Evolutionary conservation across 139 green algal species (phyloP).

Genomic region (Tetraselmis chui): DNA sequence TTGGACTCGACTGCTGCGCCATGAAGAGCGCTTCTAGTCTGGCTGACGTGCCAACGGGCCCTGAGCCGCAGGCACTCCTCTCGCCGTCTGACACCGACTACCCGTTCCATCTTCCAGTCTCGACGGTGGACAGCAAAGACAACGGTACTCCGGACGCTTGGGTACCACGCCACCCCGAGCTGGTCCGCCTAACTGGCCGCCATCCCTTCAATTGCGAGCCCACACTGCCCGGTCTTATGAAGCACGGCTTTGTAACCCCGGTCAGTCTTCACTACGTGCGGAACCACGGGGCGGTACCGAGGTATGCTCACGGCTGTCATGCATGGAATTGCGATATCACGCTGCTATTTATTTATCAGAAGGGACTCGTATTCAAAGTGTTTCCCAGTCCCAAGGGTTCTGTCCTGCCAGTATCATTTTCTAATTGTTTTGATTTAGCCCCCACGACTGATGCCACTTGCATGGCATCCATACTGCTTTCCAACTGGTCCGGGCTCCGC

Average conservation of each 20-base stretch:
- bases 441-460: not conserved
- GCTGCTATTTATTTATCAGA: no score
- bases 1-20: no score
- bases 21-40: no score
- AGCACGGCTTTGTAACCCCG: constrained; percentile 76
- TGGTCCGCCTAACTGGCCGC: constrained; percentile 79
- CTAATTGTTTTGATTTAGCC: no score
- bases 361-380: no score
- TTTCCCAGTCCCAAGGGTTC: no score
- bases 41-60: not conserved
- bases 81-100: constrained; percentile 19
- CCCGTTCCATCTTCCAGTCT: constrained; percentile 17
- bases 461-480: not conserved
- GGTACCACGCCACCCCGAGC: constrained; percentile 71
- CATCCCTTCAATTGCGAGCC: constrained; percentile 97
- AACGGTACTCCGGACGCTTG: constrained; percentile 71
- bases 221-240: constrained; percentile 63
- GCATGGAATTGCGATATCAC: no score
- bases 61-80: constrained; percentile 12
- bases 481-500: no score
- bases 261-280: constrained; percentile 30
- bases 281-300: constrained; percentile 23
- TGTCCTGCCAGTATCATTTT: no score
- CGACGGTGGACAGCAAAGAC: constrained; percentile 52
- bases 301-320: constrained; percentile 56